A percentile compares a stretch with the other conserved stretches of the same genome.
phyloP scores from a whole-genome alignment of 2,329 filamentous ascomycete species.

The Fusarium concolor region DNA sequence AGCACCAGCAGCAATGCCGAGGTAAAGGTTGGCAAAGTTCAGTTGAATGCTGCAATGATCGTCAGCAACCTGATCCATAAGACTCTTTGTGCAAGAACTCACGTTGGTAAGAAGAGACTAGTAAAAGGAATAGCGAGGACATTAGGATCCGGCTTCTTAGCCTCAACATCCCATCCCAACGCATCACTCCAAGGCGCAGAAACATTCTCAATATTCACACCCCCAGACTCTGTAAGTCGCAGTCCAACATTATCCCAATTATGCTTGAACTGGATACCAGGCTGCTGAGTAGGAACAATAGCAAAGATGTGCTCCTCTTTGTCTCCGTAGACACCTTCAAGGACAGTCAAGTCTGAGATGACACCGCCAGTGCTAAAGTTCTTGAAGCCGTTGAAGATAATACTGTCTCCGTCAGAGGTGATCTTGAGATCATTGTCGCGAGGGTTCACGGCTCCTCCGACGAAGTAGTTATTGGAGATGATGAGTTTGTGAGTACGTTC shows the following conservation, averaged over 20 bases:
- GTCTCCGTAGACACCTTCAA: constrained; percentile 69
- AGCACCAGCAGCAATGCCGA: constrained; percentile 6
- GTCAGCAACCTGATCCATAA: neutral
- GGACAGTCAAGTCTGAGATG: constrained; percentile 72
- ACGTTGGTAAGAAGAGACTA: neutral
- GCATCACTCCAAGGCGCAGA: constrained; percentile 7
- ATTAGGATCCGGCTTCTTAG: constrained; percentile 1
- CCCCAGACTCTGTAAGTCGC: constrained; percentile 1
- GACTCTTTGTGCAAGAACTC: accelerated
- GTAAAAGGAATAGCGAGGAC: constrained; percentile 11
- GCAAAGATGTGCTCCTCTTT: constrained; percentile 18
- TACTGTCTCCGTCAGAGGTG: constrained; percentile 62
- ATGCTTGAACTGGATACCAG: constrained; percentile 13
- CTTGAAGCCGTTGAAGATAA: constrained; percentile 72
- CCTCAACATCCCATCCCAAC: constrained; percentile 7
- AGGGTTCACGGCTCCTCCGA: constrained; percentile 74
- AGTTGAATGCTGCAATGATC: neutral
- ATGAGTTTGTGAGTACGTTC: constrained; percentile 68
- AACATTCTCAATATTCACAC: constrained; percentile 17
- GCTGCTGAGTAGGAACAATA: constrained; percentile 10
- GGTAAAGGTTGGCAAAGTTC: constrained; percentile 17
- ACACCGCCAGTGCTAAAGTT: constrained; percentile 76
- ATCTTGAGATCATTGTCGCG: constrained; percentile 65
- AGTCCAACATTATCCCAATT: constrained; percentile 23
- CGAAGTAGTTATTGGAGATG: constrained; percentile 72